Percentiles rank a stretch among this genome's conserved stretches.
These are phyloP conservation scores for Medicago arabica DNA, from an alignment of 306 rosid genomes.

Conservation along the genomic window DNA sequence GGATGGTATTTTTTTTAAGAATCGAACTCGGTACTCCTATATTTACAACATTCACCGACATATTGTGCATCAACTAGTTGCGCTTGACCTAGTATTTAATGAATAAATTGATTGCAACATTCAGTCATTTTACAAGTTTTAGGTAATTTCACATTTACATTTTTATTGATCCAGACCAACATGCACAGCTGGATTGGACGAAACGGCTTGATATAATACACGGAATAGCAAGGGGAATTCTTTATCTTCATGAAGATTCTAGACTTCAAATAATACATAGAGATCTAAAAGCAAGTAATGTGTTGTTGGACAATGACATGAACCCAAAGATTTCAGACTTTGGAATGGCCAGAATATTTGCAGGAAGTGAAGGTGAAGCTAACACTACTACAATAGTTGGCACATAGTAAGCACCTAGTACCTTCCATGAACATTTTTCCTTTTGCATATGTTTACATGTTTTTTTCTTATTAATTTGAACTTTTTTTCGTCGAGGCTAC, in stretches of 20 bases:
- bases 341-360: slow-evolving; percentile 59
- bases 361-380: slow-evolving; percentile 53
- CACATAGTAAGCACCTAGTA: slow-evolving; percentile 44
- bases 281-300: slow-evolving; percentile 57
- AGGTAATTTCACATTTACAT: background rate
- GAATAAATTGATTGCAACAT: background rate
- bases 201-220: slow-evolving; percentile 48
- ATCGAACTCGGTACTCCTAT: background rate
- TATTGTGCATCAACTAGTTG: background rate
- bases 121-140: background rate
- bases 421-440: background rate
- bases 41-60: background rate
- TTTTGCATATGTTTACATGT: background rate
- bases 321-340: slow-evolving; percentile 63
- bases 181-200: slow-evolving; percentile 48
- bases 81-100: background rate
- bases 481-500: too few species aligned
- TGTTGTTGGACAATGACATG: slow-evolving; percentile 51
- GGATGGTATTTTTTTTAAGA: background rate
- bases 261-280: slow-evolving; percentile 54
- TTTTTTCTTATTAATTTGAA: too few species aligned
- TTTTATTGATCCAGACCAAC: slow-evolving; percentile 41
- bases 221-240: slow-evolving; percentile 53
- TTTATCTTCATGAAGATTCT: slow-evolving; percentile 62
- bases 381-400: slow-evolving; percentile 56